A percentile compares a stretch with the other conserved stretches of the same genome.
Evolutionary conservation across 192 early-diverging fungal genomes (phyloP).

Genomic region (Gigaspora rosea): DNA sequence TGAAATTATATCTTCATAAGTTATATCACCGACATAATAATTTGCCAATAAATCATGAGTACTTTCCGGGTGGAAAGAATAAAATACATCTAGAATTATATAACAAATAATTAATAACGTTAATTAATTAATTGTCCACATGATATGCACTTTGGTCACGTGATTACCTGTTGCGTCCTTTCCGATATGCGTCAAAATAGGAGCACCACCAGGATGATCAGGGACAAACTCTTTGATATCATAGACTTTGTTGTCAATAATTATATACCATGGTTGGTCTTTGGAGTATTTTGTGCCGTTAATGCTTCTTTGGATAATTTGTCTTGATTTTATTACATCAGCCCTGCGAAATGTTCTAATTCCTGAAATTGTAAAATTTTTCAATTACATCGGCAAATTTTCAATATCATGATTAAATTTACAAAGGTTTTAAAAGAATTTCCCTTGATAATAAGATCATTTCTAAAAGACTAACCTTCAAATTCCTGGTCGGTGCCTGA

Average conservation of each 20-base stretch:
- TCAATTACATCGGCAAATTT: too few relatives aligned
- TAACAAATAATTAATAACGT: not conserved
- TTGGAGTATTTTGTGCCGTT: slow-evolving; percentile 38
- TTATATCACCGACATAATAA: slow-evolving; percentile 76
- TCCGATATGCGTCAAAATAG: slow-evolving; percentile 74
- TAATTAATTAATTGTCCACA: slow-evolving; percentile 19
- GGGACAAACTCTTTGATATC: slow-evolving; percentile 74
- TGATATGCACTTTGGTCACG: not conserved
- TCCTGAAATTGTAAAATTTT: too few relatives aligned
- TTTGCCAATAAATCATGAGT: slow-evolving; percentile 68
- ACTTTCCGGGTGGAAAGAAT: slow-evolving; percentile 72
- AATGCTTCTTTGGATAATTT: too few relatives aligned
- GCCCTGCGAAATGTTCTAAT: too few relatives aligned
- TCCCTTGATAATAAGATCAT: too few relatives aligned
- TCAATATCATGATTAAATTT: too few relatives aligned
- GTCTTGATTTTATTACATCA: too few relatives aligned
- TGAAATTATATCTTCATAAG: slow-evolving; percentile 46
- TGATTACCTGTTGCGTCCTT: slow-evolving; percentile 66
- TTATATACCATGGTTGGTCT: slow-evolving; percentile 53
- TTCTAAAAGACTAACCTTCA: too few relatives aligned
- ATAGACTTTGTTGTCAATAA: slow-evolving; percentile 80
- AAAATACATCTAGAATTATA: slow-evolving; percentile 63
- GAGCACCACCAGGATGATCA: slow-evolving; percentile 79
- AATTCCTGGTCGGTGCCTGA: too few relatives aligned
- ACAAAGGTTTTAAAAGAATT: too few relatives aligned